These are phyloP conservation scores for Cymbidium sinense DNA, from an alignment of 106 monocot species.

Conservation along the genomic window DNA sequence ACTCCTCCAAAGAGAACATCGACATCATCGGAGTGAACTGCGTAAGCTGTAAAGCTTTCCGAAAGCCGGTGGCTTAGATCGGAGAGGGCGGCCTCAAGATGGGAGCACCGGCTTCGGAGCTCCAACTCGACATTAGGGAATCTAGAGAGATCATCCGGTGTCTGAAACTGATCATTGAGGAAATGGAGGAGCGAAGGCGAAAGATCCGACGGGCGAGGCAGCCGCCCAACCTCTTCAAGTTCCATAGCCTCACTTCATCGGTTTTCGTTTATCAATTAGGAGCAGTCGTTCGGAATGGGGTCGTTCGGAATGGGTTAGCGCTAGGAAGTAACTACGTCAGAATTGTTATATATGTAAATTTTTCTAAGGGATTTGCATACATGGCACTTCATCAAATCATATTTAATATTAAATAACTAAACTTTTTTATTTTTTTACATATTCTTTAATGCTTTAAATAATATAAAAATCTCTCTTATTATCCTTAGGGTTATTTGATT, in stretches of 20 bases:
- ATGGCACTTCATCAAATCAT: too few species aligned
- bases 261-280: background rate
- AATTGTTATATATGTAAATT: too few species aligned
- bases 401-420: too few species aligned
- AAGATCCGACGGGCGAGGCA: slow-evolving; percentile 32
- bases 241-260: slow-evolving; percentile 28
- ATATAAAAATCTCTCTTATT: too few species aligned
- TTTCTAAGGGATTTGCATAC: too few species aligned
- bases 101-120: slow-evolving; percentile 39
- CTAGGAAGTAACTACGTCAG: too few species aligned
- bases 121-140: slow-evolving; percentile 38
- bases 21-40: slow-evolving; percentile 25
- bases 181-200: slow-evolving; percentile 32
- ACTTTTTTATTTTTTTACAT: too few species aligned
- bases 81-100: slow-evolving; percentile 46
- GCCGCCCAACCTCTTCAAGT: slow-evolving; percentile 10
- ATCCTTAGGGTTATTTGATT: too few species aligned
- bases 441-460: too few species aligned
- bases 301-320: too few species aligned
- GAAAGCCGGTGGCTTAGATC: slow-evolving; percentile 44
- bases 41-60: slow-evolving; percentile 30
- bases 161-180: slow-evolving; percentile 35
- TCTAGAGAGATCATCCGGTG: slow-evolving; percentile 29
- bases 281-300: too few species aligned
- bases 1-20: slow-evolving; percentile 21